Conservation (phyloP, 352 stramenopile genomes). For the Blastocystis hominis region DNA sequence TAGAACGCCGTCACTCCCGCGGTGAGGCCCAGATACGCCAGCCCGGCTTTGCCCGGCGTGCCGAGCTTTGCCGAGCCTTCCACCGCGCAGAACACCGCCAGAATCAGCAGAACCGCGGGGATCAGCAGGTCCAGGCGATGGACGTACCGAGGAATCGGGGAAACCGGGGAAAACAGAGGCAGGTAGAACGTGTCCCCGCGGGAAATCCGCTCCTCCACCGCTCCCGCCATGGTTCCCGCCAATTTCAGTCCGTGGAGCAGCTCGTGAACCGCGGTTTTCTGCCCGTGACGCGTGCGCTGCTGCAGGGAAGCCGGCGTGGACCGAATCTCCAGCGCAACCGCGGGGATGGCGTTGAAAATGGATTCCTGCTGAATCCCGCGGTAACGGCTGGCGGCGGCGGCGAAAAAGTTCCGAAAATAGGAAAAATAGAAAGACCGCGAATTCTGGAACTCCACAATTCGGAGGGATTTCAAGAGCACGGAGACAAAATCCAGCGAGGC, state of each 20-base stretch:
- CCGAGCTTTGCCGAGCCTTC: neutral
- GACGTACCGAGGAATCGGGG: neutral
- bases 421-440: neutral
- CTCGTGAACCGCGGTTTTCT: neutral
- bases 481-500: constrained; percentile 25
- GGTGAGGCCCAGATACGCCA: neutral
- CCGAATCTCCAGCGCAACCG: neutral
- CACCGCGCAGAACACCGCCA: neutral
- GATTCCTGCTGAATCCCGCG: neutral
- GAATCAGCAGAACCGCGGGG: neutral
- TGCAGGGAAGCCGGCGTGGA: neutral
- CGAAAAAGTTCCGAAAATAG: neutral
- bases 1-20: neutral
- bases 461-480: constrained; percentile 1
- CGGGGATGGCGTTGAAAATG: constrained; percentile 5
- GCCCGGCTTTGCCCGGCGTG: neutral
- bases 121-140: neutral
- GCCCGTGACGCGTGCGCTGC: neutral
- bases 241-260: neutral
- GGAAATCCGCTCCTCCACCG: neutral
- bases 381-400: neutral
- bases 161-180: neutral
- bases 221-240: neutral
- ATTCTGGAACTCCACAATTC: neutral
- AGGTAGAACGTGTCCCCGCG: neutral